Evolutionary conservation across 305 asterid species (phyloP), one percentile per base, ranked within the genome.

Genomic region (Solanum chacoense): DNA sequence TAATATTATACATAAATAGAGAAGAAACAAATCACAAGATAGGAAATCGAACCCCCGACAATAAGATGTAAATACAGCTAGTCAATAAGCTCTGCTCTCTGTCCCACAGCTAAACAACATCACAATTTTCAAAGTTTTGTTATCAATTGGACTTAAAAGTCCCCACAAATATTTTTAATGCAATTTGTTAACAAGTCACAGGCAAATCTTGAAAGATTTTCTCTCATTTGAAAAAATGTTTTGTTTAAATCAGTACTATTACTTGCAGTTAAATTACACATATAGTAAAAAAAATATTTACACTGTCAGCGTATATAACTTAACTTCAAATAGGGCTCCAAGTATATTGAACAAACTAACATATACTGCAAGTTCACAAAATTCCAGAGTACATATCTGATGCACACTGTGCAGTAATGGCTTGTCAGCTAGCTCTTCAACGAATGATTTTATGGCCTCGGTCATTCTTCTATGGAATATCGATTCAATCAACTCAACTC

Each of bases 281-380:
- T 65, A 9, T 20, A 65, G 73, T 65, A 4, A 65, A 10, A 65
- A 65, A 55, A 3, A 2, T 50, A 50, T 50, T 50, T 50, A 50
- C 24, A 55, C 11, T 59, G 9, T 18, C 4, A 0, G 11, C 0
- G 72, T 22, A 22, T 9, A 63, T 2, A 22, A 22, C 28, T 63
- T 8, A 22, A 22, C 24, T 34, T 35, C 28, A 75, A 35, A 34
- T 22, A 32, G 50, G 29, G 10, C 18, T 37, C 11, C 65, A 38
- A 79, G 85, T 38, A 8, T 38, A 42, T 80, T 83, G 69, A 83
- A 50, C 40, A 45, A 29, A 83, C 29, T 29, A 36, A 76, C 42
- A 35, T 6, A 35, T 18, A 42, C 16, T 28, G 71, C 71, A 50
- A 50, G 13, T 31, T 50, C 87, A 83, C 71, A 83, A 55, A 6